phyloP scores from a whole-genome alignment of 805 yeast species.

The Barnettozyma populi region DNA sequence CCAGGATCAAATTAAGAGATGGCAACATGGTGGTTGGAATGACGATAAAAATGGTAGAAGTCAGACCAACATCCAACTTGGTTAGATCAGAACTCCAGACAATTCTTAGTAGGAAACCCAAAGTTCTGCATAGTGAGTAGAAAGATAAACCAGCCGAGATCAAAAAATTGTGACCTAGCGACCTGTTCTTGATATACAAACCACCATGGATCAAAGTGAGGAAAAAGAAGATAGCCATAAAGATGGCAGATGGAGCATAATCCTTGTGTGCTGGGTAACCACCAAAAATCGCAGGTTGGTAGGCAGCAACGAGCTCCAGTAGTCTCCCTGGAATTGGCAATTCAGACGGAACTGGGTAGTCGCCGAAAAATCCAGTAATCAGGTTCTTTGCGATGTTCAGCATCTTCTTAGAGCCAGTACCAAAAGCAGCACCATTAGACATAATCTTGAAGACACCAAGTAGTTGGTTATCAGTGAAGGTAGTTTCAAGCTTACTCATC shows the following conservation, averaged over 20 bases:
- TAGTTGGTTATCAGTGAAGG: conserved; percentile 21
- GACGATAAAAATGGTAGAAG: conserved; percentile 51
- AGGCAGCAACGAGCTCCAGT: conserved; percentile 14
- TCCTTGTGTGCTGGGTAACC: conserved; percentile 51
- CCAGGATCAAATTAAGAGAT: conserved; percentile 56
- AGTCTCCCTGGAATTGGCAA: conserved; percentile 17
- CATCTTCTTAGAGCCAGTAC: conserved; percentile 24
- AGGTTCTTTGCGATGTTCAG: conserved; percentile 14
- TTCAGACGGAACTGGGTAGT: neutral
- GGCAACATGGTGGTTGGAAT: conserved; percentile 55
- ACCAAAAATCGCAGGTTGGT: conserved; percentile 54
- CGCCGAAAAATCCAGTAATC: conserved; percentile 19
- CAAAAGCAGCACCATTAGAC: conserved; percentile 23
- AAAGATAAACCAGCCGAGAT: conserved; percentile 47
- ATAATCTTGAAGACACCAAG: conserved; percentile 21
- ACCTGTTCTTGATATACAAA: conserved; percentile 42
- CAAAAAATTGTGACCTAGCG: conserved; percentile 56
- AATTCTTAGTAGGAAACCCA: conserved; percentile 57
- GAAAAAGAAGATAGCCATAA: conserved; percentile 47
- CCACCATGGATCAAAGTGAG: conserved; percentile 39
- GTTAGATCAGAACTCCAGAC: conserved; percentile 51
- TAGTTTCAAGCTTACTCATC: conserved; percentile 13
- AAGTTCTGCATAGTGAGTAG: conserved; percentile 46
- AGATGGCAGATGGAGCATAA: conserved; percentile 54
- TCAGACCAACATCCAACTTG: conserved; percentile 43